These are phyloP conservation scores for Coprinopsis cinerea DNA, from an alignment of 768 basidiomycete species.

Conservation along the genomic window DNA sequence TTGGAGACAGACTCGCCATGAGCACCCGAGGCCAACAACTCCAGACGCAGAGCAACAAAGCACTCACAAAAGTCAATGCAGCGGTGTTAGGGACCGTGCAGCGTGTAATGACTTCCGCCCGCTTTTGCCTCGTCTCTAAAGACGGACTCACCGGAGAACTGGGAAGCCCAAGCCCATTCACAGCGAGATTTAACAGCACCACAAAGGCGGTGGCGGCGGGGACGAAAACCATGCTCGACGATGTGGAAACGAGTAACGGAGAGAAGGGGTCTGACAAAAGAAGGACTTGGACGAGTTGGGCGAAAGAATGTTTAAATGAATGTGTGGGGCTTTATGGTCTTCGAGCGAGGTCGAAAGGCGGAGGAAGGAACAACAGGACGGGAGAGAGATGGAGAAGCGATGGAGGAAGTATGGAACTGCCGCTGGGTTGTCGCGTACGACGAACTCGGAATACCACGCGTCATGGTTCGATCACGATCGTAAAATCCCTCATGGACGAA, in stretches of 20 bases:
- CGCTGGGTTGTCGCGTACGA: too few species aligned
- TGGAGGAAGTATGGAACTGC: too few species aligned
- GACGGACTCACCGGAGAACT: too few species aligned
- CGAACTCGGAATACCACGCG: too few species aligned
- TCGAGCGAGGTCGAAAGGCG: neutral
- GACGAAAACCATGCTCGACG: neutral
- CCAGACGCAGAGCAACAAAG: neutral
- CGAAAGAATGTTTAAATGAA: neutral
- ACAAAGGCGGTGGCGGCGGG: neutral
- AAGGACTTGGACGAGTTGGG: neutral
- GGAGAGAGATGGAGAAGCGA: too few species aligned
- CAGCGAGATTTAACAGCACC: neutral
- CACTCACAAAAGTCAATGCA: conserved; percentile 35
- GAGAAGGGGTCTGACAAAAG: neutral
- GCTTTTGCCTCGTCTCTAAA: conserved; percentile 6
- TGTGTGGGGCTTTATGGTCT: neutral
- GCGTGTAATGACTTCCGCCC: conserved; percentile 26
- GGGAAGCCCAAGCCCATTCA: neutral
- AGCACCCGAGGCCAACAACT: neutral
- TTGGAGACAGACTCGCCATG: neutral
- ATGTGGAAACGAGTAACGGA: neutral
- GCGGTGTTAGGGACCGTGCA: conserved; percentile 33
- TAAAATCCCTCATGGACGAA: too few species aligned
- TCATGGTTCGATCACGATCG: too few species aligned
- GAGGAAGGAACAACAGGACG: neutral